Percentiles rank a stretch among this genome's conserved stretches.
phyloP scores from a whole-genome alignment of 768 basidiomycete genomes.

The Candolleomyces efflorescens region DNA sequence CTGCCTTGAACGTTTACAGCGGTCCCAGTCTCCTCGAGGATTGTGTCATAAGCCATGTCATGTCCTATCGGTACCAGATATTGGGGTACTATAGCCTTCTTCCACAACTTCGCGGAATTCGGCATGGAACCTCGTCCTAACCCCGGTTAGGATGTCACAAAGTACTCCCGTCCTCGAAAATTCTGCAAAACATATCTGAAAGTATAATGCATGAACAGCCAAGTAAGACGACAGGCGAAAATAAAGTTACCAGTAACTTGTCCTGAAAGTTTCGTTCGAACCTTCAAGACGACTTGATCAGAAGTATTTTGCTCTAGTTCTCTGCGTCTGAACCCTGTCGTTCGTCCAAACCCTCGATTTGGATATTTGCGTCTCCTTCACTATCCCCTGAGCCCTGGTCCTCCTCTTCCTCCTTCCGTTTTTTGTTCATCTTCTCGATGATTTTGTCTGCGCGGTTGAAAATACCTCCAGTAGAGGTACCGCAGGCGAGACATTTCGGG shows the following conservation, averaged over 20 bases:
- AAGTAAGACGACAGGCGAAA: not conserved
- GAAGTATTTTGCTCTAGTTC: conserved; percentile 30
- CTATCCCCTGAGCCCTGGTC: conserved; percentile 40
- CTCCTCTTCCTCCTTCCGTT: conserved; percentile 53
- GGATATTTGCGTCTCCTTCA: conserved; percentile 36
- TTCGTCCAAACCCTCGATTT: conserved; percentile 57
- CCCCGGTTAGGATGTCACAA: not conserved
- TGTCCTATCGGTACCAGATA: not conserved
- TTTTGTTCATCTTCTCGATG: conserved; percentile 80
- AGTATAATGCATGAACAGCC: not conserved
- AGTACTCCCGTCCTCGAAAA: no score
- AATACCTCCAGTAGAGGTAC: conserved; percentile 89
- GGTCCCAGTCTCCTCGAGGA: not conserved
- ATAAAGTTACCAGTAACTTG: not conserved
- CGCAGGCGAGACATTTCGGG: conserved; percentile 93
- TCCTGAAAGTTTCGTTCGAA: not conserved
- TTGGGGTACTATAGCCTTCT: not conserved
- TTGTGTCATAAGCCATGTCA: conserved; percentile 3
- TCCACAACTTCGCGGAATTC: not conserved
- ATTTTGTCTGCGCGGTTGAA: conserved; percentile 96
- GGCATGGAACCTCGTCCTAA: not conserved
- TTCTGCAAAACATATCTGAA: not conserved
- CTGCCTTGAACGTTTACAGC: not conserved
- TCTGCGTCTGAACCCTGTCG: conserved; percentile 18
- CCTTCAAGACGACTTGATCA: conserved; percentile 13